Conservation (phyloP, 768 basidiomycete species). For the Rhizopogon vinicolor region DNA sequence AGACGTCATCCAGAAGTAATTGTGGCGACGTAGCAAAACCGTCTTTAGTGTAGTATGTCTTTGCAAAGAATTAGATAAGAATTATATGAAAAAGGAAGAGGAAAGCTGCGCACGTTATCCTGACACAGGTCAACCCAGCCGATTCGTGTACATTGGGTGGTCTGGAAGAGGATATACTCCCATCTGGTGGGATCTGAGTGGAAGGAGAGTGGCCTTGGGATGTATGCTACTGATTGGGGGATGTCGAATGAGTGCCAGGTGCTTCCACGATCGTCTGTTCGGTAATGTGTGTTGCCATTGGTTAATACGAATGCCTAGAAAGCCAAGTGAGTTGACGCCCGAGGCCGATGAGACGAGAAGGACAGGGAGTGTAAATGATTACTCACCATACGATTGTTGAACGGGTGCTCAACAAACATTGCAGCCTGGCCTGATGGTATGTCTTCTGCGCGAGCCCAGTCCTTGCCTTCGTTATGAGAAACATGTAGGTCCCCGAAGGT, state of each 20-base stretch:
- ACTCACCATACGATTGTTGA: constrained; percentile 70
- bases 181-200: constrained; percentile 72
- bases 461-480: constrained; percentile 85
- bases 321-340: background rate
- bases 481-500: constrained; percentile 65
- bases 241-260: constrained; percentile 83
- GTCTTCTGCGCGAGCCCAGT: constrained; percentile 45
- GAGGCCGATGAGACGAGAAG: background rate
- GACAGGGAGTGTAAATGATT: background rate
- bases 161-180: constrained; percentile 78
- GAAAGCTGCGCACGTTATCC: constrained; percentile 52
- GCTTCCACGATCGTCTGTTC: constrained; percentile 82
- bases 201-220: constrained; percentile 73
- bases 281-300: constrained; percentile 71
- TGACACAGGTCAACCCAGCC: constrained; percentile 59
- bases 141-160: constrained; percentile 51
- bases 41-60: constrained; percentile 90
- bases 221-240: constrained; percentile 41
- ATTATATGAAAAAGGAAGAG: background rate
- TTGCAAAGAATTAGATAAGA: constrained; percentile 8
- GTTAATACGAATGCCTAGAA: constrained; percentile 85
- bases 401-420: constrained; percentile 85
- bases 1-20: constrained; percentile 63
- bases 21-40: constrained; percentile 63
- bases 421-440: constrained; percentile 54